Conservation (phyloP, 2,329 filamentous ascomycete species). For the Fusarium poae region DNA sequence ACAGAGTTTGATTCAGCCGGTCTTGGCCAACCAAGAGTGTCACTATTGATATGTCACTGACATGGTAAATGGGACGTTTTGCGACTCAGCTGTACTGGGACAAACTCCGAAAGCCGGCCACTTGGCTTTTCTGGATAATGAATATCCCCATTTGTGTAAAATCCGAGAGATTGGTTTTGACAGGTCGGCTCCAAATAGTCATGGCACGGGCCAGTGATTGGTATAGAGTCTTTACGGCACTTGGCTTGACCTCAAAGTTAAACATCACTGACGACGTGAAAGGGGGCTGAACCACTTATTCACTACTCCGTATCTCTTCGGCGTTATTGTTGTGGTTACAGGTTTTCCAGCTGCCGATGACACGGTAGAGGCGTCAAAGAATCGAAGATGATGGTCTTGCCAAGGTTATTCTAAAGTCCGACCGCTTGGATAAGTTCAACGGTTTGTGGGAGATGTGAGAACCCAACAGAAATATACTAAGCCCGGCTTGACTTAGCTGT, state of each 20-base stretch:
- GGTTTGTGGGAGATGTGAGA: constrained; percentile 16
- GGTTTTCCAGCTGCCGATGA: constrained; percentile 30
- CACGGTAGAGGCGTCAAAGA: constrained; percentile 27
- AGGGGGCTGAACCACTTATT: not conserved
- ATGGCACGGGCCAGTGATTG: constrained; percentile 26
- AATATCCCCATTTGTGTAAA: constrained; percentile 8
- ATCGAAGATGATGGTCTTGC: not conserved
- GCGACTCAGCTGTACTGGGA: constrained; percentile 9
- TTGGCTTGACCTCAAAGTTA: constrained; percentile 10
- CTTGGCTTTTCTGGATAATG: not conserved
- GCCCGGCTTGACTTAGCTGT: constrained; percentile 1
- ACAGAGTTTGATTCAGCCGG: constrained; percentile 16
- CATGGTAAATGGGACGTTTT: constrained; percentile 21
- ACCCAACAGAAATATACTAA: not conserved
- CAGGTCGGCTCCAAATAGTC: constrained; percentile 9
- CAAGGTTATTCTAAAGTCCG: constrained; percentile 35
- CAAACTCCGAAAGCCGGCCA: constrained; percentile 1
- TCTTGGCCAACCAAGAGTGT: constrained; percentile 1
- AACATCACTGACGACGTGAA: not conserved
- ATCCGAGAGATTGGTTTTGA: constrained; percentile 32
- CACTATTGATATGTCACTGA: constrained; percentile 31
- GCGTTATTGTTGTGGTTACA: constrained; percentile 6
- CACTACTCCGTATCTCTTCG: not conserved
- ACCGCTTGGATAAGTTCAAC: constrained; percentile 33
- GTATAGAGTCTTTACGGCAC: constrained; percentile 5